Base-by-base conservation (phyloP, 441 rosid genomes). In the Geranium incanum region DNA sequence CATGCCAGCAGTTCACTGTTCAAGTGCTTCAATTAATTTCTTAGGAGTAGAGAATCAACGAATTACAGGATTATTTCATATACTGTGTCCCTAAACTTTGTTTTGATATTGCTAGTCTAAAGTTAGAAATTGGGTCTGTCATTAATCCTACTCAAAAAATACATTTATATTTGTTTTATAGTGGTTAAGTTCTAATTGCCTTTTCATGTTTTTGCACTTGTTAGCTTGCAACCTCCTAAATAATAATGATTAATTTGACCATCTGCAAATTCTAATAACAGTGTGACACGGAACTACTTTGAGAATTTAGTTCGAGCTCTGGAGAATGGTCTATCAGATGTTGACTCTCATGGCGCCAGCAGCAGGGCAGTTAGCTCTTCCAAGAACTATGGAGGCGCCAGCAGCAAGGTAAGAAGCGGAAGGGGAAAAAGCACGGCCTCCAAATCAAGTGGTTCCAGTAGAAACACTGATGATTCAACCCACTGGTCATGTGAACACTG, bases 401-500 rank as follows among this genome's bases (percentile, higher is more conserved):
- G 80, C 76, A 80, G 84, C 75, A 83, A 74, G 79, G 88, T 89
- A 8, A 81, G 81, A 78, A 73, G 85, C 66, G 93, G 91, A 45
- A 87, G 81, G 76, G 75, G 81, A 12, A 91, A 89, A 74, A 91
- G 88, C 73, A 85, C 92, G 0, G 81, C 84, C 55, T 91, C 95
- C 36, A 85, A 76, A 81, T 84, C 89, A 13, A 81, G 92, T 66
- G 86, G 88, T 75, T 78, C 83, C 11, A 79, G 75, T 71, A 79
- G 74, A 81, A 85, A 65, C 45, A 68, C 71, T 5, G 85, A 84
- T 13, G 93, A 85, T 36, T 60, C 89, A 6, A 71, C 84, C 72
- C 97, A 85, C 57, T 95, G 98, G 97, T 81, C 96, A n/a, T 95
- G 99, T 64, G 96, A 92, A 66, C 79, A 81, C 68, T 95, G 99